A percentile compares a stretch with the other conserved stretches of the same genome.
These are phyloP conservation scores for Arthrinium puccinioides DNA, from an alignment of 2,329 filamentous ascomycete species.

Conservation along the genomic window DNA sequence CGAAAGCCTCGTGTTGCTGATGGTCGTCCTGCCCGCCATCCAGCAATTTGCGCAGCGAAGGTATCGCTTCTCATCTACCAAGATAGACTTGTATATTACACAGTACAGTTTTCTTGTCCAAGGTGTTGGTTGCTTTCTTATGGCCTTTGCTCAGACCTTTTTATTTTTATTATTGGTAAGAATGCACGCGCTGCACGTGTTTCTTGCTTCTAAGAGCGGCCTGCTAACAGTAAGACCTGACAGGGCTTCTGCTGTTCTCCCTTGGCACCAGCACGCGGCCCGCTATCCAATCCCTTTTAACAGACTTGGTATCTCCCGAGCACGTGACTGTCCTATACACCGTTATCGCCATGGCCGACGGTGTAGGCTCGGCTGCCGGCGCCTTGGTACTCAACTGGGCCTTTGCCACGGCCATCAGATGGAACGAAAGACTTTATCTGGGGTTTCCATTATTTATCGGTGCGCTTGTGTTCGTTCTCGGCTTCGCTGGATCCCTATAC, in stretches of 20 bases:
- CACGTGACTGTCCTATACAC: not conserved
- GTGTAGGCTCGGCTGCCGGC: not conserved
- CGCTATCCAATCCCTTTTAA: not conserved
- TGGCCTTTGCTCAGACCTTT: not conserved
- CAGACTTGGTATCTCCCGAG: not conserved
- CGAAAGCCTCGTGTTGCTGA: not conserved
- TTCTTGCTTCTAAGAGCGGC: too few species aligned
- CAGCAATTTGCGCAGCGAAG: not conserved
- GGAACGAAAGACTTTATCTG: not conserved
- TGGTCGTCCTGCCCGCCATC: not conserved
- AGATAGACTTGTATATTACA: not conserved
- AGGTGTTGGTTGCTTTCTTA: not conserved
- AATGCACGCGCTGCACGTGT: not conserved
- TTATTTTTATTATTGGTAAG: not conserved
- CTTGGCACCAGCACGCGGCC: not conserved
- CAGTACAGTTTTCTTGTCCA: slow-evolving; percentile 1
- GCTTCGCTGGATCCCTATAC: not conserved
- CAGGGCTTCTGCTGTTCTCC: not conserved
- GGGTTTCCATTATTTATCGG: not conserved
- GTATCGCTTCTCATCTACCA: not conserved
- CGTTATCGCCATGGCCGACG: not conserved
- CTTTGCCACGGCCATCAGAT: not conserved
- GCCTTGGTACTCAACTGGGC: not conserved
- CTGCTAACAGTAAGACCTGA: not conserved
- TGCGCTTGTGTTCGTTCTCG: not conserved